A percentile compares a stretch with the other conserved stretches of the same genome.
phyloP scores from a whole-genome alignment of 108 stramenopile species.

The Cyclotella sp. region DNA sequence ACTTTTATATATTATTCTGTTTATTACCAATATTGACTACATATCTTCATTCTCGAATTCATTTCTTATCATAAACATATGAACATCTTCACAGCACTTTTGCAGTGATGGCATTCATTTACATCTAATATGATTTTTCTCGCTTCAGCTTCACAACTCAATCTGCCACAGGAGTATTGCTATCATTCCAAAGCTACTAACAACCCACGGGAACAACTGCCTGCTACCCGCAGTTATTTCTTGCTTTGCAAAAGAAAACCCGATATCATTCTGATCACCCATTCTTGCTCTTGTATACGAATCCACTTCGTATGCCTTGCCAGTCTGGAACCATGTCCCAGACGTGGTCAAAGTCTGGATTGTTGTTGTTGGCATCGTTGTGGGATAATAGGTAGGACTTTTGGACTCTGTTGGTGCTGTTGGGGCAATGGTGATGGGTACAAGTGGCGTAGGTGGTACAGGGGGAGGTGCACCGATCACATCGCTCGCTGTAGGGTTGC shows the following conservation, averaged over 20 bases:
- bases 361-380: conserved; percentile 16
- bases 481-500: background rate
- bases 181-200: background rate
- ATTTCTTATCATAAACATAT: too few species aligned
- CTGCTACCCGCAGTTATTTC: conserved; percentile 1
- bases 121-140: too few species aligned
- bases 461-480: background rate
- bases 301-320: conserved; percentile 17
- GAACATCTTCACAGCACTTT: background rate
- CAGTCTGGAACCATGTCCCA: conserved; percentile 34
- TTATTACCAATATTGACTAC: too few species aligned
- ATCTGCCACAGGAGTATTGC: background rate
- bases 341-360: conserved; percentile 25
- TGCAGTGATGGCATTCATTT: background rate
- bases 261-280: conserved; percentile 16
- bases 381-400: background rate
- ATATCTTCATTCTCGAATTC: too few species aligned
- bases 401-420: conserved; percentile 1
- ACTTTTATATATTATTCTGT: too few species aligned
- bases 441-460: conserved; percentile 1
- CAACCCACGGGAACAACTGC: background rate
- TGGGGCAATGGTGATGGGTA: conserved; percentile 20
- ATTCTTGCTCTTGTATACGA: conserved; percentile 28
- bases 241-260: conserved; percentile 12
- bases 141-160: background rate